Evolutionary conservation across 257 asterid species (phyloP).

Genomic region (Parsonsia alboflavescens): DNA sequence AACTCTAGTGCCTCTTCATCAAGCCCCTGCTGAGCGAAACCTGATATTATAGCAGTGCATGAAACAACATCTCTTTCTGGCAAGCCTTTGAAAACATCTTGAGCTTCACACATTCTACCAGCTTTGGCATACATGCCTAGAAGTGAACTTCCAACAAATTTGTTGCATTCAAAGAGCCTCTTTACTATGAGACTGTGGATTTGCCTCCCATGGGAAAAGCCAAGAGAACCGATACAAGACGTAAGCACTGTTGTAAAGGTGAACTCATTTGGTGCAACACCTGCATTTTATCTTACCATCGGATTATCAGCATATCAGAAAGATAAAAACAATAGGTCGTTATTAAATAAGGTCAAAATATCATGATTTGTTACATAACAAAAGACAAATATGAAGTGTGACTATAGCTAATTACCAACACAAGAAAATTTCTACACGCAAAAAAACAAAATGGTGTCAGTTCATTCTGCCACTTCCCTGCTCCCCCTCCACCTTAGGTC

Average conservation of each 20-base stretch:
- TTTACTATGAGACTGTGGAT: constrained; percentile 58
- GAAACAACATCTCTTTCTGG: constrained; percentile 69
- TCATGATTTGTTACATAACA: not conserved
- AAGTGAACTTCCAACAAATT: constrained; percentile 82
- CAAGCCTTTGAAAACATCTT: constrained; percentile 48
- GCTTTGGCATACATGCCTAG: constrained; percentile 86
- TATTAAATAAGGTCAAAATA: not conserved
- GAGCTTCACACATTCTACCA: constrained; percentile 65
- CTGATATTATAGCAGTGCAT: constrained; percentile 80
- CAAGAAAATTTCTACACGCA: not conserved
- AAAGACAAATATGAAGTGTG: not conserved
- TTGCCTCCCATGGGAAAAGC: constrained; percentile 49
- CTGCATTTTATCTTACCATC: constrained; percentile 34
- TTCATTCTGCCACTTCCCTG: not conserved
- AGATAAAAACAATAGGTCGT: not conserved
- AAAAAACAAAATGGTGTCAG: not conserved
- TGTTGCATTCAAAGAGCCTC: constrained; percentile 51
- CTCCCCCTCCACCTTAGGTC: not conserved
- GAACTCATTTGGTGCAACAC: constrained; percentile 69
- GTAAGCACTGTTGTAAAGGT: constrained; percentile 73
- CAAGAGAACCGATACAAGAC: constrained; percentile 40
- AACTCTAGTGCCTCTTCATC: constrained; percentile 62
- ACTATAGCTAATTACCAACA: not conserved
- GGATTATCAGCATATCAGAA: not conserved
- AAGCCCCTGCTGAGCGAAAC: constrained; percentile 72